phyloP scores from a whole-genome alignment of 1,284 basidiomycete species.

The Ustilago loliicola region DNA sequence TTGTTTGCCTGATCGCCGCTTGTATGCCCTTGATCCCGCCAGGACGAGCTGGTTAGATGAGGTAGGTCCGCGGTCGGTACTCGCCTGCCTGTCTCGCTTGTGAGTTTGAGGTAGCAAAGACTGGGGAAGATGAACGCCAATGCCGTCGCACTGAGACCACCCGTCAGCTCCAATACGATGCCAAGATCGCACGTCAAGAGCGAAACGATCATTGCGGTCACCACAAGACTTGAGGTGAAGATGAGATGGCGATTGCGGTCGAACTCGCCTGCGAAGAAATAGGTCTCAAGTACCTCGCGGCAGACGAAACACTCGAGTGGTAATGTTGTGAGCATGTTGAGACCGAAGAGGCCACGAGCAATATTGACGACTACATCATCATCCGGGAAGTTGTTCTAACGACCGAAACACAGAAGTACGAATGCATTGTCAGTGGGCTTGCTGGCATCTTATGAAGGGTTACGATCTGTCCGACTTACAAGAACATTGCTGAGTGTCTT shows the following conservation, averaged over 20 bases:
- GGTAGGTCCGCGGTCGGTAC: constrained; percentile 44
- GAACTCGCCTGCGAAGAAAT: constrained; percentile 61
- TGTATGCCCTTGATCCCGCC: constrained; percentile 17
- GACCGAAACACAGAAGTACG: not conserved
- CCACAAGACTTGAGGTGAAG: constrained; percentile 88
- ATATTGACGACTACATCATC: constrained; percentile 74
- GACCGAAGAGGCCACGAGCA: constrained; percentile 92
- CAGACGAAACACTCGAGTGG: constrained; percentile 94
- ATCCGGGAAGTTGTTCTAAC: constrained; percentile 67
- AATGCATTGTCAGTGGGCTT: not conserved
- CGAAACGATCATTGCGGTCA: constrained; percentile 86
- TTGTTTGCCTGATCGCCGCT: not conserved
- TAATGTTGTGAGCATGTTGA: constrained; percentile 98
- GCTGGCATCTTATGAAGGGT: not conserved
- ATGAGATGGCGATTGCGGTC: constrained; percentile 80
- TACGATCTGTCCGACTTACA: not conserved
- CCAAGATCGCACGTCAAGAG: constrained; percentile 96
- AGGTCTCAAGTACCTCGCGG: constrained; percentile 77
- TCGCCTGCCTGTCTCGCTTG: constrained; percentile 53
- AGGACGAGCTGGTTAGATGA: constrained; percentile 33
- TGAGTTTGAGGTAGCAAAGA: constrained; percentile 68
- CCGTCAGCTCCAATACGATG: constrained; percentile 96
- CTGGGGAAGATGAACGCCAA: constrained; percentile 84
- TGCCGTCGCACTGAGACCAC: constrained; percentile 91
- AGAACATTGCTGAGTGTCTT: constrained; percentile 78